Conservation (phyloP, 208 protist species). For the Entamoeba moshkovskii region DNA sequence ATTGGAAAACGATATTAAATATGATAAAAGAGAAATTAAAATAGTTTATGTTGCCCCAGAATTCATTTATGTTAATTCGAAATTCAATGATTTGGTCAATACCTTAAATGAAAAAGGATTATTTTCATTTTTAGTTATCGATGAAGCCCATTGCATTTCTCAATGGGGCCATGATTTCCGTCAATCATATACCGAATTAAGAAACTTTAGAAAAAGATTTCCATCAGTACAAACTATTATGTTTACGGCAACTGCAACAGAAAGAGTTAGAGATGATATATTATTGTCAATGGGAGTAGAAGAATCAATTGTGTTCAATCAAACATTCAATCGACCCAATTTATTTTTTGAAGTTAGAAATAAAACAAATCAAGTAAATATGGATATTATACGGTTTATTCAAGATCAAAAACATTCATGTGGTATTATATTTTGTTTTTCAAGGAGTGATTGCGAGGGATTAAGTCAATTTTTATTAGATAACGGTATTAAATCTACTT, state of each 20-base stretch:
- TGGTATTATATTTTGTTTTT: neutral
- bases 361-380: neutral
- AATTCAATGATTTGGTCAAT: neutral
- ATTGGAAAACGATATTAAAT: neutral
- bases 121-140: constrained; percentile 6
- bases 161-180: constrained; percentile 50
- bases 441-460: neutral
- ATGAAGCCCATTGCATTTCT: constrained; percentile 40
- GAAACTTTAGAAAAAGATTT: constrained; percentile 11
- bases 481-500: constrained; percentile 32
- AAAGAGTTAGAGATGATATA: constrained; percentile 34
- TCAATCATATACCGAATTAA: neutral
- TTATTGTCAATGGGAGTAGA: constrained; percentile 27
- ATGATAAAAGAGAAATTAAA: neutral
- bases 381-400: neutral
- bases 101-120: neutral
- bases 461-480: neutral
- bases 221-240: constrained; percentile 38
- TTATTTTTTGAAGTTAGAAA: constrained; percentile 4
- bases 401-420: neutral
- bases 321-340: constrained; percentile 43
- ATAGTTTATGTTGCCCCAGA: constrained; percentile 53
- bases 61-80: neutral
- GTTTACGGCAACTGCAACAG: constrained; percentile 46
- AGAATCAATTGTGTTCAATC: constrained; percentile 20